Percentiles rank a stretch among this genome's conserved stretches.
Evolutionary conservation across 2,329 filamentous ascomycete genomes (phyloP).

Genomic region (Colletotrichum sp.): DNA sequence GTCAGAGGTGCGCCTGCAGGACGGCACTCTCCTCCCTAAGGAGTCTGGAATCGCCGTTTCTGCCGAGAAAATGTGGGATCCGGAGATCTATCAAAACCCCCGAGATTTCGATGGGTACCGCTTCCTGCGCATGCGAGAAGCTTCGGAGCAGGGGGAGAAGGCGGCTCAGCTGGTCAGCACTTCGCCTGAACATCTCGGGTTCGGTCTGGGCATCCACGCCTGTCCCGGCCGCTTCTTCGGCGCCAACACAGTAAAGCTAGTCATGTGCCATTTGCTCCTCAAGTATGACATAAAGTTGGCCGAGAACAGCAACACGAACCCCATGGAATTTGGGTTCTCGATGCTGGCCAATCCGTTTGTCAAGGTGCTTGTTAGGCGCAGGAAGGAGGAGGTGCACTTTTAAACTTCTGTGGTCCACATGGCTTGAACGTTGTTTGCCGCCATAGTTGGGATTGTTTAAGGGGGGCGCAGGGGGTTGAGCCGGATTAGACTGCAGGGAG

Average conservation of each 20-base stretch:
- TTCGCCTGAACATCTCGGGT: conserved; percentile 33
- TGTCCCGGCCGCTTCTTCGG: conserved; percentile 50
- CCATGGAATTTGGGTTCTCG: conserved; percentile 4
- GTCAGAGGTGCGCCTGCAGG: neutral
- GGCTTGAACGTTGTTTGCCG: neutral
- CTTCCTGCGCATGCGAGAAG: conserved; percentile 29
- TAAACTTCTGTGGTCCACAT: neutral
- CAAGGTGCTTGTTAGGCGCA: neutral
- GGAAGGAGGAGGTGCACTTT: neutral
- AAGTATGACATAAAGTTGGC: conserved; percentile 29
- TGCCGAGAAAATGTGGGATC: conserved; percentile 24
- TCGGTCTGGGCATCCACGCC: conserved; percentile 44
- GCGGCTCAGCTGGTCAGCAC: conserved; percentile 38
- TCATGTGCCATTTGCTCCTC: conserved; percentile 30
- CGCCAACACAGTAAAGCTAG: conserved; percentile 42
- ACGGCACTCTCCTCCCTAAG: conserved; percentile 27
- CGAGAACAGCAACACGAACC: neutral
- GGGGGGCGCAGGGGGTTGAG: neutral
- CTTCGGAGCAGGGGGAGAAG: conserved; percentile 24
- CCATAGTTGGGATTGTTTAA: neutral
- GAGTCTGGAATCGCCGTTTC: conserved; percentile 23
- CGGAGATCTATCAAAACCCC: conserved; percentile 27
- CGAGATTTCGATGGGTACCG: conserved; percentile 30
- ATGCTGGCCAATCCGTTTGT: conserved; percentile 4
- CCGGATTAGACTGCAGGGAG: neutral